Evolutionary conservation across 768 basidiomycete genomes (phyloP).

Genomic region (Suillus plorans): DNA sequence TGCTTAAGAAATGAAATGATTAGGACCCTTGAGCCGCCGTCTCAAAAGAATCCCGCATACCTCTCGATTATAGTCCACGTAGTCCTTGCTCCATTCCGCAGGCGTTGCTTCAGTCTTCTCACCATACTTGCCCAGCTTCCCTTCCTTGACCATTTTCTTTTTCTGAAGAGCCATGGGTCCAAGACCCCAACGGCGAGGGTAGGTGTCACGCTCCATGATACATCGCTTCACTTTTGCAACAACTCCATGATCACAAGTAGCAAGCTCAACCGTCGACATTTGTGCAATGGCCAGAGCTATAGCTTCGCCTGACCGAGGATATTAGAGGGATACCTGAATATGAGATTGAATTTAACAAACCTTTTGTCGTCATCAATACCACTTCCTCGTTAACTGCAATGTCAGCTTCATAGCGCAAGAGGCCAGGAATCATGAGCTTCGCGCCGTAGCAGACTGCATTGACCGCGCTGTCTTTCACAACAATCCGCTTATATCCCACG

Average conservation of each 20-base stretch:
- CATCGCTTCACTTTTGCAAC: conserved; percentile 99
- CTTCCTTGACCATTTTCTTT: conserved; percentile 98
- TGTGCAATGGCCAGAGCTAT: conserved; percentile 94
- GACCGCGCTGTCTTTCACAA: conserved; percentile 98
- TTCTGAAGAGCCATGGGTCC: conserved; percentile 97
- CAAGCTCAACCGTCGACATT: conserved; percentile 98
- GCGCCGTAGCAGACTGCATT: conserved; percentile 99
- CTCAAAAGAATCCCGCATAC: conserved; percentile 31
- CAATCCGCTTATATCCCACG: conserved; percentile 96
- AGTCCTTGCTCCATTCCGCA: conserved; percentile 86
- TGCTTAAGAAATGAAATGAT: conserved; percentile 29
- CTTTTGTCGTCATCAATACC: conserved; percentile 98
- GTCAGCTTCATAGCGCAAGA: conserved; percentile 94
- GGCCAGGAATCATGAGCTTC: conserved; percentile 98
- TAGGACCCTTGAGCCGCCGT: conserved; percentile 13
- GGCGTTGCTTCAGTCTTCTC: conserved; percentile 89
- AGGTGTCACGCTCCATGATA: conserved; percentile 99
- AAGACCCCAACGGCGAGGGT: conserved; percentile 97
- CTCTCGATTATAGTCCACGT: conserved; percentile 88
- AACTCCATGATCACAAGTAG: conserved; percentile 97
- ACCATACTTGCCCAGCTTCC: conserved; percentile 93
- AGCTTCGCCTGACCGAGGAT: conserved; percentile 64
- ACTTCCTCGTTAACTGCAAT: conserved; percentile 95
- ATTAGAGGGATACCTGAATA: conserved; percentile 3
- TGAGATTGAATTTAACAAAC: conserved; percentile 33